Conservation (phyloP, 192 early-diverging fungal species). For the Allomyces arbusculus region DNA sequence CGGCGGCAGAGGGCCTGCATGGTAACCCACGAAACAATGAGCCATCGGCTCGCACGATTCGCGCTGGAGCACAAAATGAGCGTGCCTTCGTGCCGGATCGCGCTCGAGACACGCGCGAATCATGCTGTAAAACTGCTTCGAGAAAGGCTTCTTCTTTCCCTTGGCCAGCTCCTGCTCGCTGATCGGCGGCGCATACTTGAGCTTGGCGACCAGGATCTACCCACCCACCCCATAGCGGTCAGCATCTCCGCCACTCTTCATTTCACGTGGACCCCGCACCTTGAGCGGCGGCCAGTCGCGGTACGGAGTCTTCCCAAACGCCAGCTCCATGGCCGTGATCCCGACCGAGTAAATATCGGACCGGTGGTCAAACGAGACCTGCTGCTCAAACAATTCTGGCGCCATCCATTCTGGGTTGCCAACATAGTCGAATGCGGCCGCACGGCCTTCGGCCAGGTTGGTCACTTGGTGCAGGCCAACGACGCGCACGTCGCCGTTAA, state of each 20-base stretch:
- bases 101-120: not conserved
- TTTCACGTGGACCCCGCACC: conserved; percentile 3
- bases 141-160: not conserved
- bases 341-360: conserved; percentile 39
- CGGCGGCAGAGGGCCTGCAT: not conserved
- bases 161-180: not conserved
- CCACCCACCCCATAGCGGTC: too few species aligned
- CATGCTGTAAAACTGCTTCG: not conserved
- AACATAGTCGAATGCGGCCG: not conserved
- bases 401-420: conserved; percentile 35
- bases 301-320: conserved; percentile 29
- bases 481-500: conserved; percentile 24
- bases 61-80: too few species aligned
- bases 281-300: conserved; percentile 32
- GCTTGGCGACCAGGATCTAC: conserved; percentile 2
- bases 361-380: conserved; percentile 16
- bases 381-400: conserved; percentile 36
- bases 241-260: too few species aligned
- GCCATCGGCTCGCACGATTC: too few species aligned
- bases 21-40: too few species aligned
- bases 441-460: conserved; percentile 4
- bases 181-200: not conserved
- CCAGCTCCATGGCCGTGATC: conserved; percentile 35
- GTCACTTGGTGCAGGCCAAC: conserved; percentile 30
- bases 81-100: not conserved